Evolutionary conservation across 345 rosid genomes (phyloP).

Genomic region (Balakata baccata): DNA sequence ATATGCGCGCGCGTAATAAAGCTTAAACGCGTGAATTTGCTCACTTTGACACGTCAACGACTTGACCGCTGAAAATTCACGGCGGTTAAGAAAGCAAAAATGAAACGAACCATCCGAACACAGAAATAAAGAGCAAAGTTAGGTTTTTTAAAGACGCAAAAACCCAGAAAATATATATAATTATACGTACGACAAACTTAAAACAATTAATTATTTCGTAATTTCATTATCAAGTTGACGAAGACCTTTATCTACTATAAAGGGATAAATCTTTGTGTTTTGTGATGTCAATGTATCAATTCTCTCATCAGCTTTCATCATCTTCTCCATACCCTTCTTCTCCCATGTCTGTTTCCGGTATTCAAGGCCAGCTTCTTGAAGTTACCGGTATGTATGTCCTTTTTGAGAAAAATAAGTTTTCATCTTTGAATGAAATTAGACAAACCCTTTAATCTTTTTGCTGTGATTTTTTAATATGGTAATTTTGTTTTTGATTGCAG

Average conservation of each 20-base stretch:
- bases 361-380: conserved; percentile 76
- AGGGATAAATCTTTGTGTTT: not conserved
- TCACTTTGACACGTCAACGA: not conserved
- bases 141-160: no score
- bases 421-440: not conserved
- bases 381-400: conserved; percentile 52
- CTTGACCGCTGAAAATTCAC: not conserved
- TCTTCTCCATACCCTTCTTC: not conserved
- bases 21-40: no score
- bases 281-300: not conserved
- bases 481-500: conserved; percentile 17
- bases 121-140: no score
- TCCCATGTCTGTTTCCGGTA: conserved; percentile 42
- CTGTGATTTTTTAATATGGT: not conserved
- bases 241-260: not conserved
- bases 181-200: no score
- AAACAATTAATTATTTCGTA: not conserved
- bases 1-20: no score
- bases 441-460: not conserved
- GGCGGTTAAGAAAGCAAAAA: no score
- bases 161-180: no score
- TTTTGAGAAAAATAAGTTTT: not conserved
- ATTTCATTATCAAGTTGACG: no score
- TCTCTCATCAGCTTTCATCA: not conserved
- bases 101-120: not conserved